Evolutionary conservation across 2,329 filamentous ascomycete species (phyloP), one percentile per base, ranked within the genome.

Genomic region (Aureobasidium sp.): DNA sequence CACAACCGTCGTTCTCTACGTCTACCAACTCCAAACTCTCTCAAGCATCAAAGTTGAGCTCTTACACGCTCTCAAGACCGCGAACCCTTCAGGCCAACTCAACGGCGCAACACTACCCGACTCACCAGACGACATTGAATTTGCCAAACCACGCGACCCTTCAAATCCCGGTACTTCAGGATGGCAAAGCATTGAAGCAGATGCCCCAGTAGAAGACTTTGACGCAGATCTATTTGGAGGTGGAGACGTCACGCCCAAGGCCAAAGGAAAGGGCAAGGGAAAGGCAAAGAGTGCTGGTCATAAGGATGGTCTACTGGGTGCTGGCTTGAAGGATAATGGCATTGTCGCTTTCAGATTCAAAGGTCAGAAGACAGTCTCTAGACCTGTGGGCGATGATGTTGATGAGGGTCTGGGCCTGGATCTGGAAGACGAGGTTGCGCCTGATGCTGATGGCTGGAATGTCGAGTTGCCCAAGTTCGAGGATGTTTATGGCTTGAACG

Each of bases 1-100:
- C 51, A 77, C 73, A 36, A 80, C 78, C 37, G 67, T 80, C 63
- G 68, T 80, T 45, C 72, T 81, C 0, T 76, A 80, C 69, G 69
- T 74, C 66, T 73, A 78, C 57, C 76, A 76, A 0, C 70, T 78
- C 6, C 67, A 74, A 59, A 71, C 72, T 53, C 73, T 80, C 60
- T 47, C 66, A 14, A 68, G 69, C 1, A 68, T 81, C 27, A 78
- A 79, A 65, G 45, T 68, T 7, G 68, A 74, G 32, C 76, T 81
- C 11, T 71, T 76, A 60, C 65, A 69, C 50, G 76, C 76, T 0
- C 69, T 81, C 3, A 62, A 69, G 39, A 72, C 78, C 61, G 76
- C 76, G 7, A 66, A 67, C 10, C 70, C 76, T 1, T 66, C 66
- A 37, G 72, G 73, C 10, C 67, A 67, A 9, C 66, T 75, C 49